Base-by-base conservation (phyloP, 176 grass and related monocot genomes). In the Musa beccarii region DNA sequence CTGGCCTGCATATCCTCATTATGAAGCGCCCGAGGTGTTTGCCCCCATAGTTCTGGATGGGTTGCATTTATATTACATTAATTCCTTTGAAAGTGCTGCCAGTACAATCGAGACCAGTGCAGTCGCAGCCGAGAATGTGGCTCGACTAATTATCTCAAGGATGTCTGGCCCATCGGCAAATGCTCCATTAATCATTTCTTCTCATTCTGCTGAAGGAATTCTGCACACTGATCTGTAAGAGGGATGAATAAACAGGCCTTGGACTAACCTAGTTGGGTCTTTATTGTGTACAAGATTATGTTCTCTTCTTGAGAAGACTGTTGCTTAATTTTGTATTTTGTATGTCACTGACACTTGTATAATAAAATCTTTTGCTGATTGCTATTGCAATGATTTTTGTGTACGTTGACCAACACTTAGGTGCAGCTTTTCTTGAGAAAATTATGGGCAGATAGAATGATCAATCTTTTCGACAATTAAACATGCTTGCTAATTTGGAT, bases 1-100 rank as follows among this genome's bases (percentile, higher is more conserved):
- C 78, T 97, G 93, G 93, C 79, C 93, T 49, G 90, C 93, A 9
- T 97, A 97, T 78, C 93, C 93, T 12, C 89, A 93, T 67, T 97
- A 92, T 28, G 66, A 93, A 78, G 88, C 90, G 16, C 93, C 93
- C 0, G 93, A 97, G 66, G 77, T 71, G 25, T 93, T 97, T 75
- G 87, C 88, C 14, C 93, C 90, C 10, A 88, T 97, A 67, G 16
- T 97, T 74, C 62, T 97, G 83, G 94, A 97, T 29, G 82, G 79
- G 25, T 87, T 82, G 20, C 90, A 97, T 64, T 83, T 97, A 72
- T 97, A 97, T 83, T 97, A 97, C 83, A 89, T 97, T 79, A 97
- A 97, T 59, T 89, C 75, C 29, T 93, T 97, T 13, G 93, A 97
- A 83, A 97, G 86, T 61, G 93, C 87, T 0, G 90, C 90, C 2